phyloP scores from a whole-genome alignment of 768 basidiomycete genomes.

The Dioszegia aurantiaca region DNA sequence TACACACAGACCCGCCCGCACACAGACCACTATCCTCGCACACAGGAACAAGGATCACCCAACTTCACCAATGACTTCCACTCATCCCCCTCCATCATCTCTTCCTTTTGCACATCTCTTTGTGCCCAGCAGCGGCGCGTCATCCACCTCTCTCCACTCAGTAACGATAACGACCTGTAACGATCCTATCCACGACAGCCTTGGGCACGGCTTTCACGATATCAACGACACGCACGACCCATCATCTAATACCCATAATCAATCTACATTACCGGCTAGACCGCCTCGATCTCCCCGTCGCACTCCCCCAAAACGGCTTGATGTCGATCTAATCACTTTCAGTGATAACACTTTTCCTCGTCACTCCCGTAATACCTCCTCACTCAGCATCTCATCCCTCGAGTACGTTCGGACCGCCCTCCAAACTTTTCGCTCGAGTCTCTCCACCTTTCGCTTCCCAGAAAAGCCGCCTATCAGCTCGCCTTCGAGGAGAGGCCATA shows the following conservation, averaged over 20 bases:
- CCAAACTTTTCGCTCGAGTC: background rate
- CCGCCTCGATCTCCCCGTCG: conserved; percentile 15
- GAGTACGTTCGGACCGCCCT: conserved; percentile 15
- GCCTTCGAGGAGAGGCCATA: conserved; percentile 7
- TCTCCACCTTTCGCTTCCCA: conserved; percentile 1
- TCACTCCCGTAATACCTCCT: background rate
- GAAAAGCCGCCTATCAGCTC: conserved; percentile 11
- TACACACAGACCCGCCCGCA: too few species aligned
- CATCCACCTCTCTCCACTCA: background rate
- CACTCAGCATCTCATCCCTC: conserved; percentile 5
- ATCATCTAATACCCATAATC: conserved; percentile 6
- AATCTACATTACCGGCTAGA: background rate
- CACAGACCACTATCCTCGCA: too few species aligned
- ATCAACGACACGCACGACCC: background rate
- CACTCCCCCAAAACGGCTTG: conserved; percentile 6
- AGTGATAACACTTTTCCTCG: too few species aligned
- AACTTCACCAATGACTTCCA: background rate
- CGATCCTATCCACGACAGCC: background rate
- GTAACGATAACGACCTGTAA: conserved; percentile 7
- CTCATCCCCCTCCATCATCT: conserved; percentile 1
- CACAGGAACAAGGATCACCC: conserved; percentile 2
- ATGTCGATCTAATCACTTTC: background rate
- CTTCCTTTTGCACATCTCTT: conserved; percentile 9
- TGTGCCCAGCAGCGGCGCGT: conserved; percentile 1
- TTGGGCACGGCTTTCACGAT: background rate